Percentiles rank a stretch among this genome's conserved stretches.
Evolutionary conservation across 306 rosid genomes (phyloP).

Genomic region (Calophaca sinica): DNA sequence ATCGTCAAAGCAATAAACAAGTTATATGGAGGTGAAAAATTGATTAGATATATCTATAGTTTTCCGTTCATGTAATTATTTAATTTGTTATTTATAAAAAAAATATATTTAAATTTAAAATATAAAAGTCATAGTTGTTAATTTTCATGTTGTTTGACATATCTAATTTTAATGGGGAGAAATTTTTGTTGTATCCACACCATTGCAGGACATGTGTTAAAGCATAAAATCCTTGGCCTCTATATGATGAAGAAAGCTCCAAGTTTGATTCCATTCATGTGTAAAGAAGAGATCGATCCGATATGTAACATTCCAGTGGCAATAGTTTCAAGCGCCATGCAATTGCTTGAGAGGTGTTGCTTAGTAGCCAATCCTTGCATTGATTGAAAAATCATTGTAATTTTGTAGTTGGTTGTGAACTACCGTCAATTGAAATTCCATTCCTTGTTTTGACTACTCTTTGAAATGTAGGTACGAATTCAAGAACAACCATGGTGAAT

Average conservation of each 20-base stretch:
- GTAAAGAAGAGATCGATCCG: constrained; percentile 47
- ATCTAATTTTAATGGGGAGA: too few species aligned
- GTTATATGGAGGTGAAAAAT: constrained; percentile 55
- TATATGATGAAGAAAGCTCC: constrained; percentile 65
- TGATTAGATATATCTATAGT: too few species aligned
- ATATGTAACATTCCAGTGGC: constrained; percentile 64
- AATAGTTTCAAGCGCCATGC: constrained; percentile 67
- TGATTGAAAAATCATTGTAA: constrained; percentile 1
- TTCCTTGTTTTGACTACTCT: not conserved
- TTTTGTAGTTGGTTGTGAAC: not conserved
- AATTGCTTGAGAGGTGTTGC: constrained; percentile 66
- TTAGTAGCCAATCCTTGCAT: not conserved
- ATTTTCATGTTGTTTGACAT: too few species aligned
- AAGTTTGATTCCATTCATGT: constrained; percentile 60
- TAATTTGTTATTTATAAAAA: too few species aligned
- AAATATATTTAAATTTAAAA: too few species aligned
- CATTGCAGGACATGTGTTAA: constrained; percentile 59
- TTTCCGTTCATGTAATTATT: too few species aligned
- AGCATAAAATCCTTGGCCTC: constrained; percentile 63
- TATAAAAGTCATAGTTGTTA: too few species aligned
- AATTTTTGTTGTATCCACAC: not conserved
- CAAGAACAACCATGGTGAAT: constrained; percentile 75
- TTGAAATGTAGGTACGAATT: constrained; percentile 60
- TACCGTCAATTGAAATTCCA: constrained; percentile 1
- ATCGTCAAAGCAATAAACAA: constrained; percentile 55